Evolutionary conservation across 495 filamentous ascomycete species (phyloP).

Genomic region (Penicillium canariense): DNA sequence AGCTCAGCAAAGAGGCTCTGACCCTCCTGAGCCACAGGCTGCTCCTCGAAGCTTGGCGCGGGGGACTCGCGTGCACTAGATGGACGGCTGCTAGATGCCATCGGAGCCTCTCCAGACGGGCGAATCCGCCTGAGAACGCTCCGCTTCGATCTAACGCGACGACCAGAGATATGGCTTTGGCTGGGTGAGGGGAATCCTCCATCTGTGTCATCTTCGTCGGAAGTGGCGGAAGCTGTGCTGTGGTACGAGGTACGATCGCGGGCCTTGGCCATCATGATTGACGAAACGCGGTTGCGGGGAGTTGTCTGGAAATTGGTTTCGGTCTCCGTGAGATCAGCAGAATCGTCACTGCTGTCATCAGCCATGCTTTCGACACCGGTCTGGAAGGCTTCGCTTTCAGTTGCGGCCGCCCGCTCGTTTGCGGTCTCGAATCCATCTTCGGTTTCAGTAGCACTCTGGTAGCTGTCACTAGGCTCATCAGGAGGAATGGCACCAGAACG

Average conservation of each 20-base stretch:
- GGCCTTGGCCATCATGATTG: constrained; percentile 44
- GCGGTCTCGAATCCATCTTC: constrained; percentile 82
- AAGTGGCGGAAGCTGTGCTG: constrained; percentile 88
- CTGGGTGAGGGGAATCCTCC: constrained; percentile 57
- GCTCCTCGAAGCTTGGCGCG: constrained; percentile 38
- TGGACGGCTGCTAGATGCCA: constrained; percentile 46
- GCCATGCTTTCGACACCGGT: constrained; percentile 81
- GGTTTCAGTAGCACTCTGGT: constrained; percentile 82
- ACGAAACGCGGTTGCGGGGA: constrained; percentile 40
- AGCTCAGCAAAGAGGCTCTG: constrained; percentile 92
- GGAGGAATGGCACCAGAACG: constrained; percentile 29
- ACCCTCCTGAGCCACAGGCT: constrained; percentile 53
- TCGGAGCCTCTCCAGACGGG: constrained; percentile 62
- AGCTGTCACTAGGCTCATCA: constrained; percentile 59
- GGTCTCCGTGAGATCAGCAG: constrained; percentile 82
- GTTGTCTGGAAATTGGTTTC: constrained; percentile 57
- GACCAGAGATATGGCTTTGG: constrained; percentile 60
- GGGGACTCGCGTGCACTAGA: constrained; percentile 53
- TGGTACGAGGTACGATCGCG: constrained; percentile 66
- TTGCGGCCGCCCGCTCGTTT: constrained; percentile 69
- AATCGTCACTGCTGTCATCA: constrained; percentile 64
- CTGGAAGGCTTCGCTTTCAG: constrained; percentile 91
- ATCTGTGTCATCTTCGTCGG: constrained; percentile 67
- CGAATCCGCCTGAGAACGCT: constrained; percentile 62
- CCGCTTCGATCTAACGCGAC: constrained; percentile 67